A percentile compares a stretch with the other conserved stretches of the same genome.
These are phyloP conservation scores for baker's yeast (Saccharomyces cerevisiae) DNA, from an alignment of 805 yeast species.

Conservation along the genomic window DNA sequence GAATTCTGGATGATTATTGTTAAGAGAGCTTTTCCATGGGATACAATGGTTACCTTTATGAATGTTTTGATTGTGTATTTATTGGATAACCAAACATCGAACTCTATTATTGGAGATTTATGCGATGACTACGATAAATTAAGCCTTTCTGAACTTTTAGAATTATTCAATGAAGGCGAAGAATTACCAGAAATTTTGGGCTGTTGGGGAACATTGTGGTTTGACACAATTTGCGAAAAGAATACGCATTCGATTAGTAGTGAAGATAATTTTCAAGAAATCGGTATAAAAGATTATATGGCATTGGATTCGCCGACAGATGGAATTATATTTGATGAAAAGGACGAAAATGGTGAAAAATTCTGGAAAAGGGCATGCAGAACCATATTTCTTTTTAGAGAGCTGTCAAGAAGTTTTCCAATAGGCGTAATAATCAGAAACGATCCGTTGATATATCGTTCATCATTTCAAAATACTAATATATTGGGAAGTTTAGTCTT, in stretches of 20 bases:
- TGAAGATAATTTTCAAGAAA: conserved; percentile 35
- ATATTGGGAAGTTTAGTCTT: not conserved
- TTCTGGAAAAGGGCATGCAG: conserved; percentile 31
- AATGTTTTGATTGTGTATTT: conserved; percentile 42
- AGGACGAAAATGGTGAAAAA: conserved; percentile 28
- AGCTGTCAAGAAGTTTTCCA: conserved; percentile 19
- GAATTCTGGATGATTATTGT: conserved; percentile 31
- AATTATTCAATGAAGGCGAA: conserved; percentile 50
- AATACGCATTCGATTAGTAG: conserved; percentile 30
- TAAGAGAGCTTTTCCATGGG: conserved; percentile 60
- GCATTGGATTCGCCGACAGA: conserved; percentile 58
- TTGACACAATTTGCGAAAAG: conserved; percentile 49
- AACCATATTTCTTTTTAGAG: conserved; percentile 24
- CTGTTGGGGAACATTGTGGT: conserved; percentile 82
- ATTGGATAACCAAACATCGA: conserved; percentile 20
- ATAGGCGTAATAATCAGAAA: conserved; percentile 7
- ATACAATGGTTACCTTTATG: conserved; percentile 51
- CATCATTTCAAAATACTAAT: not conserved
- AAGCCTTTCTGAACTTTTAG: conserved; percentile 35
- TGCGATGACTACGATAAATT: conserved; percentile 19
- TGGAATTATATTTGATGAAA: conserved; percentile 42
- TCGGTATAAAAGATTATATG: conserved; percentile 51
- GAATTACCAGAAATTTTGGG: conserved; percentile 71
- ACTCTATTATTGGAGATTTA: conserved; percentile 12
- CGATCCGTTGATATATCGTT: conserved; percentile 4